Evolutionary conservation across 176 grass and related monocot species (phyloP), one percentile per base, ranked within the genome.

Genomic region (Leersia perrieri): DNA sequence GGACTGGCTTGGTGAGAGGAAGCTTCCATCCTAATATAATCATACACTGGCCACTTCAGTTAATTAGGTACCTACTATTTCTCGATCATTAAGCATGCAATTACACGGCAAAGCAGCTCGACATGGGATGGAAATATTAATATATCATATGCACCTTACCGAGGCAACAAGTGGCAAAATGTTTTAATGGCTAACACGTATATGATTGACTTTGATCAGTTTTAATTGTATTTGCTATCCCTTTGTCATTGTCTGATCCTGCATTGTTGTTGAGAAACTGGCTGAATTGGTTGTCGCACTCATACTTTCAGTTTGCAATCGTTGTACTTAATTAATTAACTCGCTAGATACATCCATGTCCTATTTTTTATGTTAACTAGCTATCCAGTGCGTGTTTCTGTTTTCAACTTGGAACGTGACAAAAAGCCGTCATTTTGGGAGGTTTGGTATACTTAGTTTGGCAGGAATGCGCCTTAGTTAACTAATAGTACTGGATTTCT

Each of bases 161-260:
- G 9, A 42, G 29, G 68, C 42, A 77, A 72, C 75, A 79, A 63
- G 68, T 70, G 66, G 82, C 82, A 5, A 5, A 16, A 70, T 72
- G 75, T 65, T 86, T 73, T 49, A 57, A 73, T 86, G 83, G 57
- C 53, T 40, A 65, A 79, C 75, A 85, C 75, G 83, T 85, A 79
- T 73, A 79, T 73, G 82, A 66, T 76, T 84, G 82, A 83, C 70
- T 53, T 65, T 29, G 80, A 83, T 73, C 51, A 57, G 12, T 57
- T 12, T 57, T 57, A 57, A 57, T 57, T 57, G 23, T 8, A 22
- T n/a, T 55, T 55, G 6, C 2, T n/a, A 9, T 55, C 20, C 2
- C 51, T 23, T 23, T 57, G 22, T 57, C 22, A 57, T 23, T 57
- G 22, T 57, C 51, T 57, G 51, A 57, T 23, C 51, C 1, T 23